phyloP scores from a whole-genome alignment of 257 asterid species.

The Eucommia ulmoides region DNA sequence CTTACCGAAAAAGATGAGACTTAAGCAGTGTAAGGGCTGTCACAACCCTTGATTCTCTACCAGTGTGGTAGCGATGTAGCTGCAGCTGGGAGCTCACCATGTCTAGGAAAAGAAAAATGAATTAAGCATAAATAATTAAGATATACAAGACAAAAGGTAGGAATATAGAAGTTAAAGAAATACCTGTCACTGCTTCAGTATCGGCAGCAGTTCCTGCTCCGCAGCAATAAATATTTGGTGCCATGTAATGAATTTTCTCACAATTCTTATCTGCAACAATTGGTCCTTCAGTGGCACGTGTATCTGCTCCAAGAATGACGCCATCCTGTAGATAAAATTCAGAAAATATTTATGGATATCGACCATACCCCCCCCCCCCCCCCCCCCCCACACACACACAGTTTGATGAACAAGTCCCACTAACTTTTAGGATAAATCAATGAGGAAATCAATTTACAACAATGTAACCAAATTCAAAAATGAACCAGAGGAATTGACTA shows the following conservation, averaged over 20 bases:
- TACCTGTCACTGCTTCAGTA: conserved; percentile 94
- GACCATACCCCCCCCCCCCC: too few species aligned
- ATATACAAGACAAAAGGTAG: neutral
- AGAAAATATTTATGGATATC: too few species aligned
- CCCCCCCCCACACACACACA: too few species aligned
- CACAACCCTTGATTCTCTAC: conserved; percentile 89
- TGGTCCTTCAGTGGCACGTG: conserved; percentile 95
- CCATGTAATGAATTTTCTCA: conserved; percentile 93
- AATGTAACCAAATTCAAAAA: too few species aligned
- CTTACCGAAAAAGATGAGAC: conserved; percentile 79
- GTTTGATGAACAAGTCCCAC: too few species aligned
- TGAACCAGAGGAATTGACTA: too few species aligned
- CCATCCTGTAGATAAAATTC: conserved; percentile 51
- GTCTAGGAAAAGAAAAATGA: conserved; percentile 28
- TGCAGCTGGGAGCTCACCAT: conserved; percentile 94
- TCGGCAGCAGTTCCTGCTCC: conserved; percentile 97
- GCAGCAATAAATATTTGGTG: conserved; percentile 70
- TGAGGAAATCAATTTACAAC: too few species aligned
- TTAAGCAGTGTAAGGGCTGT: conserved; percentile 78
- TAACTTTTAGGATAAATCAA: too few species aligned
- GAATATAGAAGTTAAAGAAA: neutral
- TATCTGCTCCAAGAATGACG: conserved; percentile 97
- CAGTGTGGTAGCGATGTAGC: conserved; percentile 80
- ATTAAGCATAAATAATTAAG: neutral
- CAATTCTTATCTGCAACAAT: conserved; percentile 98